Evolutionary conservation across 257 asterid genomes (phyloP).

Genomic region (Nicotiana tabacum): DNA sequence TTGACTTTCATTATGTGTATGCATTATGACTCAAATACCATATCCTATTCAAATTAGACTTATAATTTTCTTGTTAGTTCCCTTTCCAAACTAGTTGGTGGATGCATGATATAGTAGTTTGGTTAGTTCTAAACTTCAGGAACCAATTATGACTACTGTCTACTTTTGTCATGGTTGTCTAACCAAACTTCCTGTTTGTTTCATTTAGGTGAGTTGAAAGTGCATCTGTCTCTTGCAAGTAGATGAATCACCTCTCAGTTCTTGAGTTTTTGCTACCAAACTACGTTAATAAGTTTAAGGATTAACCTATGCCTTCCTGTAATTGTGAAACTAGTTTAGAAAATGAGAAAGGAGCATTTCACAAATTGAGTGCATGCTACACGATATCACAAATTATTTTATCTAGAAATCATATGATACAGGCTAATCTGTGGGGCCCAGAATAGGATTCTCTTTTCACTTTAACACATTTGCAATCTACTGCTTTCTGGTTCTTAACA

Average conservation of each 20-base stretch:
- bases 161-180: background rate
- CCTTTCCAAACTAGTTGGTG: too few species aligned
- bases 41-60: too few species aligned
- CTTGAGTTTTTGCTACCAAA: background rate
- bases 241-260: constrained; percentile 1
- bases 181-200: background rate
- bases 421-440: constrained; percentile 4
- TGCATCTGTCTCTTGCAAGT: background rate
- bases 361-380: background rate
- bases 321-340: background rate
- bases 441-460: constrained; percentile 1
- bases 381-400: background rate
- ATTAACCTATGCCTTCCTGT: background rate
- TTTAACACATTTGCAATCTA: background rate
- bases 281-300: background rate
- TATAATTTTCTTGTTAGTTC: too few species aligned
- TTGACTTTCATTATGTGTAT: too few species aligned
- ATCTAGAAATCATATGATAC: background rate
- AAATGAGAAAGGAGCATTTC: background rate
- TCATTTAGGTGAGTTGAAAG: background rate
- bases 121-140: background rate
- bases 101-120: background rate
- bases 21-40: too few species aligned
- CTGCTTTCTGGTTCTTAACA: constrained; percentile 1
- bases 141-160: constrained; percentile 4